Percentiles rank a stretch among this genome's conserved stretches.
These are phyloP conservation scores for Xylaria cubensis DNA, from an alignment of 495 filamentous ascomycete species.

Conservation along the genomic window DNA sequence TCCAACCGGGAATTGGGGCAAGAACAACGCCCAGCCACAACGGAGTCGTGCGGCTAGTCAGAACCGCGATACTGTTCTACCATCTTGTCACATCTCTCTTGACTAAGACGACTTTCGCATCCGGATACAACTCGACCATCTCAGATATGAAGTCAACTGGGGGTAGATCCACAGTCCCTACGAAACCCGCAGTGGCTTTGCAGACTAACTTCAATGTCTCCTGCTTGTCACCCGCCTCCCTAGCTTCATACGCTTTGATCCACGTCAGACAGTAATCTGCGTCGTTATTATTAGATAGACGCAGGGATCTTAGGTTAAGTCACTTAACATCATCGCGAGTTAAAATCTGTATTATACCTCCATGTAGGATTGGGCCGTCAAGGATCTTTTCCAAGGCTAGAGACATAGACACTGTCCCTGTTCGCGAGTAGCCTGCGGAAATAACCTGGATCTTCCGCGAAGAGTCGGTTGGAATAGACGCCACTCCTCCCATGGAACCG, in stretches of 20 bases:
- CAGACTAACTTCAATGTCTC: slow-evolving; percentile 37
- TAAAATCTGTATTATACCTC: slow-evolving; percentile 43
- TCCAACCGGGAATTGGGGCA: slow-evolving; percentile 39
- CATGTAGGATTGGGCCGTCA: slow-evolving; percentile 48
- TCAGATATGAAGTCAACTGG: slow-evolving; percentile 42
- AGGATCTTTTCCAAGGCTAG: slow-evolving; percentile 54
- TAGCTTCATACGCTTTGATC: slow-evolving; percentile 38
- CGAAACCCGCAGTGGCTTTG: slow-evolving; percentile 43
- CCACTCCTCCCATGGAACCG: slow-evolving; percentile 37
- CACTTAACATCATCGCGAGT: slow-evolving; percentile 41
- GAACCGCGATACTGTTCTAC: slow-evolving; percentile 40
- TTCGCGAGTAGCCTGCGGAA: slow-evolving; percentile 59
- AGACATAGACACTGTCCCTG: slow-evolving; percentile 58
- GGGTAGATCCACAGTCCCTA: slow-evolving; percentile 43
- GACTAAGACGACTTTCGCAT: slow-evolving; percentile 47
- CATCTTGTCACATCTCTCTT: slow-evolving; percentile 40
- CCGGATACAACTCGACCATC: slow-evolving; percentile 46
- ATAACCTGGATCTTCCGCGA: slow-evolving; percentile 52
- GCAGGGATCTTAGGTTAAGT: neutral
- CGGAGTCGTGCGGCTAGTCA: slow-evolving; percentile 32
- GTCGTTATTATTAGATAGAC: neutral
- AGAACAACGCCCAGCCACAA: slow-evolving; percentile 39
- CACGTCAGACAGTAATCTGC: slow-evolving; percentile 39
- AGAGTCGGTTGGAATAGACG: slow-evolving; percentile 44
- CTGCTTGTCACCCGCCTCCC: slow-evolving; percentile 35